Evolutionary conservation across 306 rosid species (phyloP).

Genomic region (Benincasa hispida): DNA sequence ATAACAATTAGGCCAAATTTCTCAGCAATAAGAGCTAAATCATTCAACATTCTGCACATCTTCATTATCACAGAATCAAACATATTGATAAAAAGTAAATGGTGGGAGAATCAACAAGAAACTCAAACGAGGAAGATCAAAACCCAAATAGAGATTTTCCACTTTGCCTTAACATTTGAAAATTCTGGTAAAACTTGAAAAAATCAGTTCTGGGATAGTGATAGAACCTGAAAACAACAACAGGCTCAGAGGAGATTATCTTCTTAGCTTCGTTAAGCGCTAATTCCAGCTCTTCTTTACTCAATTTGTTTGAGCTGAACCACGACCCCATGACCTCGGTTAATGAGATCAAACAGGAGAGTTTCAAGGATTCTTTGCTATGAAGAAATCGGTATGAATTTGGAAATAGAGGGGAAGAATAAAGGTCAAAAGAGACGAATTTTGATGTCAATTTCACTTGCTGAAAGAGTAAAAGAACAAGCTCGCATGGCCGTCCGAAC

Average conservation of each 20-base stretch:
- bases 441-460: not conserved
- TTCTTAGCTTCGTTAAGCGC: constrained; percentile 32
- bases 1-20: not conserved
- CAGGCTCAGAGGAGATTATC: constrained; percentile 25
- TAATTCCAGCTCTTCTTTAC: constrained; percentile 19
- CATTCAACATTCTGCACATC: not conserved
- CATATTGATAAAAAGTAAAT: not conserved
- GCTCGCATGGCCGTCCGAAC: not conserved
- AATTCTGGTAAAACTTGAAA: not conserved
- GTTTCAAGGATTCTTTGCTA: not conserved
- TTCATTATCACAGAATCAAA: not conserved
- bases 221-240: constrained; percentile 34
- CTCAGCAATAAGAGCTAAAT: not conserved
- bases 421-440: not conserved
- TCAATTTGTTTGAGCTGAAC: constrained; percentile 16
- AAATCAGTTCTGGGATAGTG: not conserved
- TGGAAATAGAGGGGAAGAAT: not conserved
- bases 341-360: not conserved
- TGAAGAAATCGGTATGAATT: not conserved
- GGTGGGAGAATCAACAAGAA: not conserved
- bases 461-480: not conserved
- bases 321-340: constrained; percentile 22
- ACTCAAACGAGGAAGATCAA: not conserved
- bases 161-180: not conserved
- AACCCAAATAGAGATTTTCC: not conserved